Base-by-base conservation (phyloP, 768 basidiomycete species). In the Floccularia luteovirens region DNA sequence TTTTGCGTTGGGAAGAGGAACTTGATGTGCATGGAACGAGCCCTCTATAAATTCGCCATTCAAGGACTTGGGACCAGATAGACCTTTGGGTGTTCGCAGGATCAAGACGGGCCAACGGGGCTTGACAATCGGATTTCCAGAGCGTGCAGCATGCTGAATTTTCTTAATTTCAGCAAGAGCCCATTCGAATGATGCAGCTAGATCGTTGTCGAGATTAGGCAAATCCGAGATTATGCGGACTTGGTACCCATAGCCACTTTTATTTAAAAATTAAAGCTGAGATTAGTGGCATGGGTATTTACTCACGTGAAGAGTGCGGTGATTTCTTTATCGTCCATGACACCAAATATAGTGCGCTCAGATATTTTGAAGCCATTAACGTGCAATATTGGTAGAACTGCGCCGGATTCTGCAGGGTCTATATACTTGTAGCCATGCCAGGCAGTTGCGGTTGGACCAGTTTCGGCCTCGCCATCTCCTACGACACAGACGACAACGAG, bases 391-490 rank as follows among this genome's bases (percentile, higher is more conserved):
- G 90, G 91, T n/a, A 96, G 64, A 14, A 93, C 88, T 0, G 91
- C 90, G 14, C 91, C 90, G 2, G 82, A 85, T 60, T 92, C 90
- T 12, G 75, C 76, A 17, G 91, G 90, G 54, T 96, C 90, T 49
- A 93, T 77, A 55, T 83, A 96, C 66, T 96, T 92, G 76, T 70
- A 82, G 4, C 73, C 82, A 51, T 90, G 88, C 86, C 88, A 92
- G 14, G 83, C 82, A 12, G 77, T 67, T 4, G 85, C 83, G 25
- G 86, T 87, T 0, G 84, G 84, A 3, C 85, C 85, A 2, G 81
- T 81, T 58, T 88, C 85, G 3, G 82, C 79, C 61, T 93, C 90
- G 21, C 90, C 90, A 45, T 92, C 90, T 17, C 90, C 90, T n/a
- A 94, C 64, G 23, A 93, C 70, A 44, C 84, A 88, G 35, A 80